phyloP scores from a whole-genome alignment of 371 early-diverging fungal species.

The Circinella umbellata region DNA sequence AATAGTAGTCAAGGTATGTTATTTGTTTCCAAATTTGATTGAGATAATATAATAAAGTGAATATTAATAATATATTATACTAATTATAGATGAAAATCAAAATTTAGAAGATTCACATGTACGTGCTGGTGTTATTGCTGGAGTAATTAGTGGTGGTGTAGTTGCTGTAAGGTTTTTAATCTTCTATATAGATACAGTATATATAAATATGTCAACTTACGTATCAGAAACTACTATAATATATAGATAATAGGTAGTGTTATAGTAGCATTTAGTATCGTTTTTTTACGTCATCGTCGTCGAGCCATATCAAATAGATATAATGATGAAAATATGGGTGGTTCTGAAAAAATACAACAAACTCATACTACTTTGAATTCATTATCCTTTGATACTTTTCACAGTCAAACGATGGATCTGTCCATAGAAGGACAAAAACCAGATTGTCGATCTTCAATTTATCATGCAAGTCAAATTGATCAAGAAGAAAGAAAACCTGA shows the following conservation, averaged over 20 bases:
- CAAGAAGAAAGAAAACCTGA: conserved; percentile 26
- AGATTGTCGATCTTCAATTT: conserved; percentile 29
- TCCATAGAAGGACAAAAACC: conserved; percentile 22
- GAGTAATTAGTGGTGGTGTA: conserved; percentile 41
- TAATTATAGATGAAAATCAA: not conserved
- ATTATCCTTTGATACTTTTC: too few species aligned
- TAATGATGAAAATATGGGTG: not conserved
- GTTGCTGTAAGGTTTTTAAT: conserved; percentile 31
- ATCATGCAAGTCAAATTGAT: conserved; percentile 25
- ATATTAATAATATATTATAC: too few species aligned
- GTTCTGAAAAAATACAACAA: not conserved
- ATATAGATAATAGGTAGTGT: conserved; percentile 33
- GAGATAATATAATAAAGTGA: too few species aligned
- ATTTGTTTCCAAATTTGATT: too few species aligned
- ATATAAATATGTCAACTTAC: not conserved
- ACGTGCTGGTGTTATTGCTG: conserved; percentile 41
- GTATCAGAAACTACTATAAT: not conserved
- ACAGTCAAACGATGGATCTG: not conserved
- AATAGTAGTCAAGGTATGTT: too few species aligned
- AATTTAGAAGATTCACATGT: conserved; percentile 15
- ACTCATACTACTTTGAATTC: too few species aligned
- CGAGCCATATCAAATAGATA: not conserved
- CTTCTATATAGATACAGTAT: not conserved
- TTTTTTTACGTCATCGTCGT: conserved; percentile 24
- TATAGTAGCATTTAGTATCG: conserved; percentile 27